Conservation (phyloP, 495 filamentous ascomycete genomes). For the Rusavskia elegans region DNA sequence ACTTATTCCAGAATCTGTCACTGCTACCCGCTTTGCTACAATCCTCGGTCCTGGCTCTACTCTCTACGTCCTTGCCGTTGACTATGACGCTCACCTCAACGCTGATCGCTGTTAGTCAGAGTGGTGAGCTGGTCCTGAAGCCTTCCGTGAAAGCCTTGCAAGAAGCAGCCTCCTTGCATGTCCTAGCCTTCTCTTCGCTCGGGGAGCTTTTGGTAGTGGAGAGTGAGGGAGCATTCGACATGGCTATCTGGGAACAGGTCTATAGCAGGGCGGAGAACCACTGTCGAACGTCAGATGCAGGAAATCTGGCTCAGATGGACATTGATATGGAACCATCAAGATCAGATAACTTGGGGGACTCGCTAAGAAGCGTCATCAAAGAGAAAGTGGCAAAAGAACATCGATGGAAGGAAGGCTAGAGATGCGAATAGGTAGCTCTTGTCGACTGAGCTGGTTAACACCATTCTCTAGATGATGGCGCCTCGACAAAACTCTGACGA, state of each 20-base stretch:
- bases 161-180: conserved; percentile 52
- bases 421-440: background rate
- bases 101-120: conserved; percentile 39
- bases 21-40: conserved; percentile 64
- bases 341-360: conserved; percentile 33
- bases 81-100: conserved; percentile 50
- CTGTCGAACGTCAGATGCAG: conserved; percentile 37
- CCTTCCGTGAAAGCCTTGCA: conserved; percentile 39
- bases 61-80: conserved; percentile 62
- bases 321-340: conserved; percentile 7
- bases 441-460: too few relatives aligned
- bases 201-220: conserved; percentile 62
- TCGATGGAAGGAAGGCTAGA: conserved; percentile 32
- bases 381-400: conserved; percentile 40
- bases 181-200: conserved; percentile 59
- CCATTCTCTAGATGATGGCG: too few relatives aligned
- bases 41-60: conserved; percentile 52
- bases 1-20: conserved; percentile 45
- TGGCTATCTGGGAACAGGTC: conserved; percentile 61
- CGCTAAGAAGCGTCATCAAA: conserved; percentile 49
- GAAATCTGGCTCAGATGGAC: conserved; percentile 29
- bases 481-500: too few relatives aligned
- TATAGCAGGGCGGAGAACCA: conserved; percentile 44
- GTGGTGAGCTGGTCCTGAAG: conserved; percentile 34
- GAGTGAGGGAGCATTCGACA: conserved; percentile 64